phyloP scores from a whole-genome alignment of 331 rosid species.

The Acacia concinna region DNA sequence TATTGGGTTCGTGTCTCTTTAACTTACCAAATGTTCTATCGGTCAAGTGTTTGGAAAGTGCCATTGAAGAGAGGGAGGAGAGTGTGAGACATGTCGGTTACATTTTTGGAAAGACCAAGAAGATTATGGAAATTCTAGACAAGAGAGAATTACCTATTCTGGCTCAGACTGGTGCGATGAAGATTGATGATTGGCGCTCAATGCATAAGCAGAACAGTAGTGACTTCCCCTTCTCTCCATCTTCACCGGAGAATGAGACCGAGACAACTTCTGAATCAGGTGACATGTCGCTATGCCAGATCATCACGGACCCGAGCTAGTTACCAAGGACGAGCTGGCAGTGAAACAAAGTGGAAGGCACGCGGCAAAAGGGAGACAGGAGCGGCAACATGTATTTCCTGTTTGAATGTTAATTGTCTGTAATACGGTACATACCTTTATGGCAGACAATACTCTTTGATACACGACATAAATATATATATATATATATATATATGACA shows the following conservation, averaged over 20 bases:
- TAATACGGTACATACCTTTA: background rate
- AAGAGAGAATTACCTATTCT: conserved; percentile 36
- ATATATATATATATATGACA: background rate
- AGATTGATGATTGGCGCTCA: conserved; percentile 74
- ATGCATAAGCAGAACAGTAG: conserved; percentile 42
- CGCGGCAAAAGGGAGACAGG: background rate
- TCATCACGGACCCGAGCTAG: background rate
- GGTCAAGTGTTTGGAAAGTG: conserved; percentile 43
- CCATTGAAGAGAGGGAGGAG: conserved; percentile 71
- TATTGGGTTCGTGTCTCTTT: conserved; percentile 73
- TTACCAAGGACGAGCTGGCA: background rate
- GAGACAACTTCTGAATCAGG: conserved; percentile 26
- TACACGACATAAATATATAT: too few species aligned
- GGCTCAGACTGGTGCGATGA: conserved; percentile 37
- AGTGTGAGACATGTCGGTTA: conserved; percentile 62
- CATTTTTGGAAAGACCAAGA: conserved; percentile 61
- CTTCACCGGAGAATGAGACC: conserved; percentile 29
- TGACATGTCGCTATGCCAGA: conserved; percentile 26
- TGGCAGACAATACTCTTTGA: background rate
- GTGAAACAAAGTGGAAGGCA: background rate
- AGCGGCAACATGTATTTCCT: background rate
- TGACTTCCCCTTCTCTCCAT: conserved; percentile 13
- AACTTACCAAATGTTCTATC: conserved; percentile 59
- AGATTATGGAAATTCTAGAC: conserved; percentile 57
- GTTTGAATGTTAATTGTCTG: background rate